phyloP scores from a whole-genome alignment of 164 flowering plant species.

The Annona squamosa region DNA sequence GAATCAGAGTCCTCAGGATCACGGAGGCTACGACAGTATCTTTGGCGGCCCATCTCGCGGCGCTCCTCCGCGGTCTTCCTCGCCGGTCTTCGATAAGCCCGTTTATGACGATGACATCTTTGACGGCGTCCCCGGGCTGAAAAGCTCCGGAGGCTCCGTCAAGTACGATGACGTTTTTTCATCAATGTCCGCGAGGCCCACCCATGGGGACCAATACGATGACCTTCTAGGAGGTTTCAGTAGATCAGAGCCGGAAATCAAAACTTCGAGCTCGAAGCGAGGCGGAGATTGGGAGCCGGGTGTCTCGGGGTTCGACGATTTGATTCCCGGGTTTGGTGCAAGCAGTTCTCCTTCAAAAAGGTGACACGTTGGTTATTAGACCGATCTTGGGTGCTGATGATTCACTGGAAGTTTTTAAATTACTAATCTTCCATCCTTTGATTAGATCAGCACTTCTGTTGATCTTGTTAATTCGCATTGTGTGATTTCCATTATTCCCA shows the following conservation, averaged over 20 bases:
- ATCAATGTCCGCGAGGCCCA: constrained; percentile 26
- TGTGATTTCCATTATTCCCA: too few species aligned
- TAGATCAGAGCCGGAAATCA: constrained; percentile 16
- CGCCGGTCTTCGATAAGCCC: constrained; percentile 60
- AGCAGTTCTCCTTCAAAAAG: constrained; percentile 28
- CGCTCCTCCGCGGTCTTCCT: constrained; percentile 20
- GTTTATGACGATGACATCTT: constrained; percentile 60
- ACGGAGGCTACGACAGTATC: constrained; percentile 4
- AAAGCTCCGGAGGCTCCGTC: constrained; percentile 23
- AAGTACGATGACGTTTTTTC: constrained; percentile 46
- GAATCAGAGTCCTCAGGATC: constrained; percentile 14
- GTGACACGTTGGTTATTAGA: constrained; percentile 11
- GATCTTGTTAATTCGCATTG: background rate
- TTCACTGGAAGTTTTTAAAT: background rate
- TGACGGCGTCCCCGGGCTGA: constrained; percentile 55
- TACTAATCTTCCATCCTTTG: background rate
- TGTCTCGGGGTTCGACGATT: constrained; percentile 42
- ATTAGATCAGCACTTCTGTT: background rate
- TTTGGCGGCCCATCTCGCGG: constrained; percentile 37
- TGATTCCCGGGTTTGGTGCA: constrained; percentile 48
- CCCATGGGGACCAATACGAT: constrained; percentile 28
- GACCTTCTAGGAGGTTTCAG: constrained; percentile 55
- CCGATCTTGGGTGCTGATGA: background rate
- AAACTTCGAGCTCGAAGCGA: constrained; percentile 16
- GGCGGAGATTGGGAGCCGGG: constrained; percentile 19